Evolutionary conservation across 2,329 filamentous ascomycete genomes (phyloP).

Genomic region (Curvularia sp.): DNA sequence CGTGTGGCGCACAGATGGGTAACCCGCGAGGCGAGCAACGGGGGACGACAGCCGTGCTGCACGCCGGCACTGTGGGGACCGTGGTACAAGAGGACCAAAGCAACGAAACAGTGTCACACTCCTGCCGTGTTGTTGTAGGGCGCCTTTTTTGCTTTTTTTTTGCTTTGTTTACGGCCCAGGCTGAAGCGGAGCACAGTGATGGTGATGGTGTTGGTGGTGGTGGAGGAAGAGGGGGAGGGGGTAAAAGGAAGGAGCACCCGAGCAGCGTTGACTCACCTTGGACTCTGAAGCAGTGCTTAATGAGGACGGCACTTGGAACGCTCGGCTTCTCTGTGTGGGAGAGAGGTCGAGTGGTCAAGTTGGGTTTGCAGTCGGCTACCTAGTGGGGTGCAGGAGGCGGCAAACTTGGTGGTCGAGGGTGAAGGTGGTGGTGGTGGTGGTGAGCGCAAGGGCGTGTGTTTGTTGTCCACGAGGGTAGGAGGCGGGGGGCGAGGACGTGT

Average conservation of each 20-base stretch:
- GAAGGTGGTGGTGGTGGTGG: constrained; percentile 17
- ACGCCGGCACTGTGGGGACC: constrained; percentile 39
- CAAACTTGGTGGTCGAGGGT: constrained; percentile 25
- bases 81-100: constrained; percentile 43
- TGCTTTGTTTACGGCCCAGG: constrained; percentile 26
- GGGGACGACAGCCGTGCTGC: constrained; percentile 45
- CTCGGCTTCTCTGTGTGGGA: constrained; percentile 17
- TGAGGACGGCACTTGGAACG: constrained; percentile 15
- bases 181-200: constrained; percentile 20
- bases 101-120: constrained; percentile 45
- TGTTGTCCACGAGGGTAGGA: constrained; percentile 31
- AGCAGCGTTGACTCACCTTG: constrained; percentile 46
- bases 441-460: constrained; percentile 24
- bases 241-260: constrained; percentile 22
- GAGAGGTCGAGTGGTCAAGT: constrained; percentile 8
- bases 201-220: constrained; percentile 15
- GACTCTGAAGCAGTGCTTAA: constrained; percentile 23
- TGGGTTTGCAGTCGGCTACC: constrained; percentile 13
- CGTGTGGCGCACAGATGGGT: constrained; percentile 47
- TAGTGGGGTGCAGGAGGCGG: constrained; percentile 24
- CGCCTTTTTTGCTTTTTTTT: not conserved
- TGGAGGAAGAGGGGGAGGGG: constrained; percentile 9
- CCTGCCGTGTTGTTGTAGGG: constrained; percentile 35
- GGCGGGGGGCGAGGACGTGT: constrained; percentile 8
- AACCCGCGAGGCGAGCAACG: constrained; percentile 42